Percentiles rank a stretch among this genome's conserved stretches.
Evolutionary conservation across 805 yeast species (phyloP).

Genomic region (Martiniozyma abietophila): DNA sequence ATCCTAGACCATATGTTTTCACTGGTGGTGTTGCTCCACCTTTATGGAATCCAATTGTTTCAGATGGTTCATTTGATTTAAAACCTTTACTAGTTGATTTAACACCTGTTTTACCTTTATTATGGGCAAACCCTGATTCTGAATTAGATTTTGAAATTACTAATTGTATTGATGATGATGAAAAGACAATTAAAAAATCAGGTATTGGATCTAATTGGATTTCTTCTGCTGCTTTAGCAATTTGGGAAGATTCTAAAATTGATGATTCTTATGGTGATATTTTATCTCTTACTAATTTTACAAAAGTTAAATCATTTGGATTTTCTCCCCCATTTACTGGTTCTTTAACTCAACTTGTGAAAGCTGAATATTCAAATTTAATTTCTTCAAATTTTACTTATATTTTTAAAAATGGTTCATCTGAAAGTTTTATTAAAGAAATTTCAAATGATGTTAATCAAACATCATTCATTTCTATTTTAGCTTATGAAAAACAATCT

Average conservation of each 20-base stretch:
- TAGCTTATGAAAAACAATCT: slow-evolving; percentile 34
- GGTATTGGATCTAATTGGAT: slow-evolving; percentile 51
- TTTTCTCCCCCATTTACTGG: slow-evolving; percentile 32
- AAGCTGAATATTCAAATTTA: slow-evolving; percentile 27
- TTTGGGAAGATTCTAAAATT: slow-evolving; percentile 42
- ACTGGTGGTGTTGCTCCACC: slow-evolving; percentile 79
- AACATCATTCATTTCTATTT: slow-evolving; percentile 27
- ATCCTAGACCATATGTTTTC: slow-evolving; percentile 67
- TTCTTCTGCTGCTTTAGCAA: slow-evolving; percentile 43
- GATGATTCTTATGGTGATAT: slow-evolving; percentile 32
- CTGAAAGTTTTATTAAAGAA: slow-evolving; percentile 24
- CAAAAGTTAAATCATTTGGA: slow-evolving; percentile 25
- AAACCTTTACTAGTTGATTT: slow-evolving; percentile 63
- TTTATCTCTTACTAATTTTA: slow-evolving; percentile 20
- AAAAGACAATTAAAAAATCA: slow-evolving; percentile 20
- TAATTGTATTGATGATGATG: slow-evolving; percentile 39
- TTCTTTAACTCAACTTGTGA: slow-evolving; percentile 30
- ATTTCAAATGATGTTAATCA: slow-evolving; percentile 25
- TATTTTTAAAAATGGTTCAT: slow-evolving; percentile 31
- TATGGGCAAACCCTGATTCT: slow-evolving; percentile 42
- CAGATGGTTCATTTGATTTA: slow-evolving; percentile 64
- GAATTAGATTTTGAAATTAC: slow-evolving; percentile 40
- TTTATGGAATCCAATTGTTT: slow-evolving; percentile 75
- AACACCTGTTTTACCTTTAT: slow-evolving; percentile 57
- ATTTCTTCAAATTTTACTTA: slow-evolving; percentile 30